A percentile compares a stretch with the other conserved stretches of the same genome.
Conservation (phyloP, 2,329 filamentous ascomycete species). For the Sporothrix brunneoviolacea region DNA sequence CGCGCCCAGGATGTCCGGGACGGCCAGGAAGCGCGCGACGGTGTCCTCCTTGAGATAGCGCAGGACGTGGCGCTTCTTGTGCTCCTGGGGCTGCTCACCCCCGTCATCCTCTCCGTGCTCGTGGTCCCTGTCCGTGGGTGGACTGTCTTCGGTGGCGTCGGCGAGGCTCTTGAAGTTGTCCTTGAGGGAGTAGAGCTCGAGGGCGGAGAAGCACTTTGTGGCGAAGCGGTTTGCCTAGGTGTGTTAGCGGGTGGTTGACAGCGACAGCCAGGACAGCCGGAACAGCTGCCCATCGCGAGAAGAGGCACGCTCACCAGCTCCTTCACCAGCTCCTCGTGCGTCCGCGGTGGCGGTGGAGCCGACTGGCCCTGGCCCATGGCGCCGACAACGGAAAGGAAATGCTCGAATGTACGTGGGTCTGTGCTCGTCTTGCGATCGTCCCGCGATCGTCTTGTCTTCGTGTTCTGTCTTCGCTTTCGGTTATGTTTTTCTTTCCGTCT, state of each 20-base stretch:
- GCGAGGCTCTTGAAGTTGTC: conserved; percentile 66
- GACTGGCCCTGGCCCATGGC: conserved; percentile 49
- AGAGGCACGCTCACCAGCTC: conserved; percentile 39
- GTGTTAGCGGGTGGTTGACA: background rate
- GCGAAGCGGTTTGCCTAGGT: conserved; percentile 56
- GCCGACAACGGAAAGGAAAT: no score
- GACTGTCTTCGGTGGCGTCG: conserved; percentile 32
- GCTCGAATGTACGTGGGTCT: no score
- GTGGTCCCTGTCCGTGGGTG: background rate
- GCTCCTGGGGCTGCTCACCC: background rate
- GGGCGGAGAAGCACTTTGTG: conserved; percentile 61
- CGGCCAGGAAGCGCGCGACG: conserved; percentile 63
- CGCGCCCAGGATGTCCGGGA: conserved; percentile 62
- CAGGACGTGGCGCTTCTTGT: conserved; percentile 33
- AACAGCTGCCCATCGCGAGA: background rate
- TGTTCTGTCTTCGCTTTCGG: no score
- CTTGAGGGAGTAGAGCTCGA: conserved; percentile 68
- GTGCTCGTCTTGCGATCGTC: no score
- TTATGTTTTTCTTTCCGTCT: no score
- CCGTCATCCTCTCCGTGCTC: background rate
- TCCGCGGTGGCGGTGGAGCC: conserved; percentile 37
- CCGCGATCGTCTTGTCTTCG: no score
- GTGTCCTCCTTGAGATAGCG: conserved; percentile 65
- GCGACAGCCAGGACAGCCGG: no score
- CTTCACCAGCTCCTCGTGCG: conserved; percentile 45